Evolutionary conservation across 768 basidiomycete genomes (phyloP).

Genomic region (Obba rivulosa): DNA sequence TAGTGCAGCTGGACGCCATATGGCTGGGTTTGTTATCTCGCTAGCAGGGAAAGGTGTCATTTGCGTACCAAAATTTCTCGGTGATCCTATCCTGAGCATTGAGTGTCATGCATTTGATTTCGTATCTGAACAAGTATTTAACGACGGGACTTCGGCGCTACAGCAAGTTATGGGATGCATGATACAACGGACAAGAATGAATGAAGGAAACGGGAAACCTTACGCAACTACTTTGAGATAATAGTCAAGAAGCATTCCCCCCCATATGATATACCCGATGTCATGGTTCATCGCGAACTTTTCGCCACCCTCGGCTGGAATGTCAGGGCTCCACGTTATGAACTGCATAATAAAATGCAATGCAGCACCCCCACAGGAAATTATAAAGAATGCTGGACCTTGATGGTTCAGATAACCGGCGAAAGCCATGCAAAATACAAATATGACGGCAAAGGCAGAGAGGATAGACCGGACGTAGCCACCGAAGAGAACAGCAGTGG

Average conservation of each 20-base stretch:
- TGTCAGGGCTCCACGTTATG: constrained; percentile 30
- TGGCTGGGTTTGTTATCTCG: too few relatives aligned
- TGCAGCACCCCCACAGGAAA: constrained; percentile 42
- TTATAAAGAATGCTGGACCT: constrained; percentile 37
- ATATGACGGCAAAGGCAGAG: constrained; percentile 42
- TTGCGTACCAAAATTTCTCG: too few relatives aligned
- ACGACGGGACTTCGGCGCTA: too few relatives aligned
- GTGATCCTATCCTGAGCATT: too few relatives aligned
- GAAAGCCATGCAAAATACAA: constrained; percentile 44
- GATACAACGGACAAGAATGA: too few relatives aligned
- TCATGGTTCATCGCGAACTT: constrained; percentile 21
- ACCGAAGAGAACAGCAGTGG: constrained; percentile 72
- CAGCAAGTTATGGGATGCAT: too few relatives aligned
- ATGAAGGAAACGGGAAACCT: not conserved
- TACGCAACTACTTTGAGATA: not conserved
- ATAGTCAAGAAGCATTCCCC: constrained; percentile 8
- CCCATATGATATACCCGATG: constrained; percentile 8
- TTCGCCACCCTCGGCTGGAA: constrained; percentile 45
- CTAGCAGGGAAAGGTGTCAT: too few relatives aligned
- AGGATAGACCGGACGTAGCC: constrained; percentile 53
- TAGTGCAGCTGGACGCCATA: too few relatives aligned
- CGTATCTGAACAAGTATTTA: too few relatives aligned
- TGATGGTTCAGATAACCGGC: constrained; percentile 52
- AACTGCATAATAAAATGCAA: constrained; percentile 45
- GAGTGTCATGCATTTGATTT: too few relatives aligned